These are phyloP conservation scores for Suhomyces xylopsoci DNA, from an alignment of 805 yeast species.

Conservation along the genomic window DNA sequence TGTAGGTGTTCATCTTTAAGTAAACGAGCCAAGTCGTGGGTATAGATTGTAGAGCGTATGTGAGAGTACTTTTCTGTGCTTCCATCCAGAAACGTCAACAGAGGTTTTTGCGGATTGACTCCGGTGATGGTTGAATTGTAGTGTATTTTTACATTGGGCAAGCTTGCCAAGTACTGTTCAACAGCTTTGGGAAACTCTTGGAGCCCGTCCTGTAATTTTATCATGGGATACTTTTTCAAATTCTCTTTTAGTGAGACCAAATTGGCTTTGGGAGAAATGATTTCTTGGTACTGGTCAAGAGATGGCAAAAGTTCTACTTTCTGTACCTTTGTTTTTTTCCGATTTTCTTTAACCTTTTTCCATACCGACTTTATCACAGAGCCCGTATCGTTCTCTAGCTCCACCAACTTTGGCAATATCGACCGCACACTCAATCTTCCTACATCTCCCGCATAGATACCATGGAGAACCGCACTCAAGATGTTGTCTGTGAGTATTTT, in stretches of 20 bases:
- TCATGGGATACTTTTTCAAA: slow-evolving; percentile 58
- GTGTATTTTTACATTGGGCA: slow-evolving; percentile 41
- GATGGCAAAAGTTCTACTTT: background rate
- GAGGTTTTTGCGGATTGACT: slow-evolving; percentile 13
- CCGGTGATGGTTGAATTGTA: slow-evolving; percentile 22
- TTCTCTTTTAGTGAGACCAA: slow-evolving; percentile 32
- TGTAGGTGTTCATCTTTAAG: slow-evolving; percentile 19
- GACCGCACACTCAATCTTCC: slow-evolving; percentile 61
- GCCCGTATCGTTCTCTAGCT: slow-evolving; percentile 58
- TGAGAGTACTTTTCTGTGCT: slow-evolving; percentile 44
- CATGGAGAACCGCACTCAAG: slow-evolving; percentile 80
- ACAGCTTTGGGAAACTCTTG: slow-evolving; percentile 49
- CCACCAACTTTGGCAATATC: slow-evolving; percentile 52
- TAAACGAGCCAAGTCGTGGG: slow-evolving; percentile 37
- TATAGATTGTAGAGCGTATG: slow-evolving; percentile 57
- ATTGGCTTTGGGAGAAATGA: slow-evolving; percentile 39
- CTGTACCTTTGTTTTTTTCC: no score
- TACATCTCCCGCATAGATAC: slow-evolving; percentile 80
- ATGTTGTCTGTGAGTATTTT: slow-evolving; percentile 51
- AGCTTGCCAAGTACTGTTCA: slow-evolving; percentile 30
- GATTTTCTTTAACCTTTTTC: slow-evolving; percentile 21
- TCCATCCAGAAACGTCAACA: background rate
- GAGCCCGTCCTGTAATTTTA: slow-evolving; percentile 56
- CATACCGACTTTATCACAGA: slow-evolving; percentile 51
- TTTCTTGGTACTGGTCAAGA: slow-evolving; percentile 37